Percentiles rank a stretch among this genome's conserved stretches.
These are phyloP conservation scores for Jimgerdemannia flammicorona DNA, from an alignment of 192 early-diverging fungal species.

Conservation along the genomic window DNA sequence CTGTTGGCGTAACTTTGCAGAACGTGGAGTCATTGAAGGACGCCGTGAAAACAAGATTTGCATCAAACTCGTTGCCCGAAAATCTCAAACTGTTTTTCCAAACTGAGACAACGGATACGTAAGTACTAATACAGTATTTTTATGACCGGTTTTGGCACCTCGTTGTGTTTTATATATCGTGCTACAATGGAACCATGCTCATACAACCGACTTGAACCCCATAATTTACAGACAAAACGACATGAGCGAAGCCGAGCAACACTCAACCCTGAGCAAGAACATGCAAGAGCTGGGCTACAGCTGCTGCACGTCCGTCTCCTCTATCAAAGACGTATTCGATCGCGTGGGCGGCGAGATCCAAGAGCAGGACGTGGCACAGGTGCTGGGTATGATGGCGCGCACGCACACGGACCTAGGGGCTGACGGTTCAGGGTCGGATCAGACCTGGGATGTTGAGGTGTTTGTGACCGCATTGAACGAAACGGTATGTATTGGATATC, in stretches of 20 bases:
- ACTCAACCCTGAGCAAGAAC: background rate
- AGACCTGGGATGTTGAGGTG: constrained; percentile 60
- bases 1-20: background rate
- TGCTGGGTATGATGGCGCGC: constrained; percentile 60
- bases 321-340: constrained; percentile 39
- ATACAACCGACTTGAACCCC: no score
- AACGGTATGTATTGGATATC: constrained; percentile 30
- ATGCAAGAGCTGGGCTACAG: constrained; percentile 48
- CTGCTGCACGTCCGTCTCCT: constrained; percentile 34
- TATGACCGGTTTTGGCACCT: background rate
- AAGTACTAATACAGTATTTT: background rate
- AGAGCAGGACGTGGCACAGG: constrained; percentile 55
- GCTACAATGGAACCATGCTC: no score
- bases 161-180: no score
- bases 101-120: background rate
- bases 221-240: background rate
- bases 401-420: constrained; percentile 41
- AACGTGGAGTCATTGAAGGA: constrained; percentile 8
- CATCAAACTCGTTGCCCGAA: constrained; percentile 5
- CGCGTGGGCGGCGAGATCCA: constrained; percentile 10
- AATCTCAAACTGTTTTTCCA: background rate
- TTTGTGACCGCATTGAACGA: constrained; percentile 53
- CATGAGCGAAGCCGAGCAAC: background rate
- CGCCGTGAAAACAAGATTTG: constrained; percentile 1
- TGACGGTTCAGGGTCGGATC: constrained; percentile 28